Conservation (phyloP, 148 eudicot genomes). For the Silene conica region DNA sequence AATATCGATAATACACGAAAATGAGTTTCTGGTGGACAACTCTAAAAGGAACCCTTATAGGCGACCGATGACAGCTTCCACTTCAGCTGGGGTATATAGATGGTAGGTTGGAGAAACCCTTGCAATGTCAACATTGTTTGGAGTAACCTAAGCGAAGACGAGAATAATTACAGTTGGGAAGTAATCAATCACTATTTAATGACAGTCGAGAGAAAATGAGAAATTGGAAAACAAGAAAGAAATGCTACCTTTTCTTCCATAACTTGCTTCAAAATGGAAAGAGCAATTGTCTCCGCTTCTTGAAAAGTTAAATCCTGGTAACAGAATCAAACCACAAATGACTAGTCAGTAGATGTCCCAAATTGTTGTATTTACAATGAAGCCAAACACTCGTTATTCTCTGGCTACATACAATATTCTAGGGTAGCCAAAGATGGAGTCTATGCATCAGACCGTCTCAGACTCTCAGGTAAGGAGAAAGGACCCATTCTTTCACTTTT, state of each 20-base stretch:
- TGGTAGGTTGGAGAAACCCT: conserved; percentile 94
- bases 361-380: neutral
- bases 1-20: neutral
- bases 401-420: no score
- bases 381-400: no score
- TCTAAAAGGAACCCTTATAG: conserved; percentile 36
- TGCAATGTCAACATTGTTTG: conserved; percentile 96
- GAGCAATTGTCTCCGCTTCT: conserved; percentile 96
- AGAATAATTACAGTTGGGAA: neutral
- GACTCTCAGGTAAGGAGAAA: no score
- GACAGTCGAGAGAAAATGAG: neutral
- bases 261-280: conserved; percentile 95
- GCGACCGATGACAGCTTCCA: conserved; percentile 83
- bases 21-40: conserved; percentile 6
- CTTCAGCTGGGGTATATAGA: conserved; percentile 85
- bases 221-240: neutral
- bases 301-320: conserved; percentile 69
- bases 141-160: conserved; percentile 62
- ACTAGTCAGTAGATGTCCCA: neutral
- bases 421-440: no score
- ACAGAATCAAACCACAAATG: conserved; percentile 3
- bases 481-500: no score
- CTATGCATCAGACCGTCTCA: no score
- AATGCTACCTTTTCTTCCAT: conserved; percentile 95
- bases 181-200: neutral